Conservation (phyloP, 805 yeast genomes). For the Lipomyces yamanashiensis region DNA sequence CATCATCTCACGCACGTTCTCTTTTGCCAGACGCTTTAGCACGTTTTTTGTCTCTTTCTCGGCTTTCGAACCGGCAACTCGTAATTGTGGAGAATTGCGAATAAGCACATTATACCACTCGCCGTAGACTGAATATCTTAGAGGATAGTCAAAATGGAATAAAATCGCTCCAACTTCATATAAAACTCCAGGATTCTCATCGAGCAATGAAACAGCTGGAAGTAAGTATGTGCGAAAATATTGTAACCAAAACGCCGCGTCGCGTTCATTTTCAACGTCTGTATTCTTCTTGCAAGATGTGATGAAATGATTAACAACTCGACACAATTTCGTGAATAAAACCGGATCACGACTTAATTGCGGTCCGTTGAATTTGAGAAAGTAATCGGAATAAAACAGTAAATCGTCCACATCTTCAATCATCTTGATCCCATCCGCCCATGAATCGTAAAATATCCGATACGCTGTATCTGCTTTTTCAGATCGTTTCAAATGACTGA, state of each 20-base stretch:
- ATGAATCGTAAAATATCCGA: slow-evolving; percentile 45
- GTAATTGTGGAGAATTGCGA: slow-evolving; percentile 60
- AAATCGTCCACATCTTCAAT: slow-evolving; percentile 52
- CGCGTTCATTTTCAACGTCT: slow-evolving; percentile 33
- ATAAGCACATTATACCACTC: slow-evolving; percentile 66
- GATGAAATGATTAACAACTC: slow-evolving; percentile 51
- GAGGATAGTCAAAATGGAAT: slow-evolving; percentile 58
- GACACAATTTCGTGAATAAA: slow-evolving; percentile 62
- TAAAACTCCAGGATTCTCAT: slow-evolving; percentile 61
- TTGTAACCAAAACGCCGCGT: slow-evolving; percentile 56
- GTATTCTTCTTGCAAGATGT: slow-evolving; percentile 12
- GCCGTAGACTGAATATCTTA: slow-evolving; percentile 78
- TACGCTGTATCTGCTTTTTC: slow-evolving; percentile 26
- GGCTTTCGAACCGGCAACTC: slow-evolving; percentile 64
- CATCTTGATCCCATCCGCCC: slow-evolving; percentile 53
- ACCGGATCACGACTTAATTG: slow-evolving; percentile 54
- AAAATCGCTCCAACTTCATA: slow-evolving; percentile 65
- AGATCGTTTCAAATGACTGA: slow-evolving; percentile 27
- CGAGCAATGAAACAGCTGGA: slow-evolving; percentile 61
- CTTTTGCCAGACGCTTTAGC: slow-evolving; percentile 79
- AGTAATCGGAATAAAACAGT: slow-evolving; percentile 53
- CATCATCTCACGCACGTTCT: slow-evolving; percentile 74
- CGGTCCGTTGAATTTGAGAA: slow-evolving; percentile 61
- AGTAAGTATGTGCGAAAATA: slow-evolving; percentile 68
- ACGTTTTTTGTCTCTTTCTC: slow-evolving; percentile 79